Conservation (phyloP, 495 filamentous ascomycete species). For the Lasiosphaeria ovina region DNA sequence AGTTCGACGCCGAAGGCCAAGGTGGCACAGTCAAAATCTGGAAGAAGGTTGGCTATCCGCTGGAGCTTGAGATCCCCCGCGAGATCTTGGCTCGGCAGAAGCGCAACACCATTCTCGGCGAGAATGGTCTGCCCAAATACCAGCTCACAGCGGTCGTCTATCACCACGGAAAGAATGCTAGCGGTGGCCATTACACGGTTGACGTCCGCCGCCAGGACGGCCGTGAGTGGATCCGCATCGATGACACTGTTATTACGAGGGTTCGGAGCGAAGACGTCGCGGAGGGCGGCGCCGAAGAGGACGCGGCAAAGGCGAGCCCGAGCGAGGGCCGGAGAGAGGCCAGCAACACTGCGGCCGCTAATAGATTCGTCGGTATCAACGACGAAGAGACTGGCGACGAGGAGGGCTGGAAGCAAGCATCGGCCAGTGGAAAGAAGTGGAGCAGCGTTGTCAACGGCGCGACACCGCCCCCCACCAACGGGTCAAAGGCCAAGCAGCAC, state of each 20-base stretch:
- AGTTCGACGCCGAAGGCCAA: conserved; percentile 80
- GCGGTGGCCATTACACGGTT: conserved; percentile 94
- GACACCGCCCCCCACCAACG: conserved; percentile 39
- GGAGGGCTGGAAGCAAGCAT: conserved; percentile 86
- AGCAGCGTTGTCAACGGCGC: conserved; percentile 62
- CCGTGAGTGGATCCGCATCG: conserved; percentile 90
- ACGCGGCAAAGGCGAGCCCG: conserved; percentile 61
- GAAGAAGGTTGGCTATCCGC: conserved; percentile 94
- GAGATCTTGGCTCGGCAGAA: conserved; percentile 82
- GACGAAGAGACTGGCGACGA: conserved; percentile 67
- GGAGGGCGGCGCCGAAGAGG: conserved; percentile 77
- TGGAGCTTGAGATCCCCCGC: conserved; percentile 89
- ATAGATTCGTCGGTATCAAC: conserved; percentile 66
- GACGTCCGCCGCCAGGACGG: conserved; percentile 93
- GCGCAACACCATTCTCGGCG: conserved; percentile 59
- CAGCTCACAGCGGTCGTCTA: conserved; percentile 89
- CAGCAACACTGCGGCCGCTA: conserved; percentile 34
- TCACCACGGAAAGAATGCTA: conserved; percentile 94
- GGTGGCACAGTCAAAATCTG: conserved; percentile 96
- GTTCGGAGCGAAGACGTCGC: conserved; percentile 88
- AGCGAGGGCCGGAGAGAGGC: conserved; percentile 42
- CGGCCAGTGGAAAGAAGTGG: conserved; percentile 65
- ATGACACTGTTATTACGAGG: conserved; percentile 87
- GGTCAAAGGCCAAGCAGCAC: conserved; percentile 60
- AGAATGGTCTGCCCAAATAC: conserved; percentile 74